Percentiles rank a stretch among this genome's conserved stretches.
Conservation (phyloP, 2,329 filamentous ascomycete species). For the Sphaceloma murrayae region DNA sequence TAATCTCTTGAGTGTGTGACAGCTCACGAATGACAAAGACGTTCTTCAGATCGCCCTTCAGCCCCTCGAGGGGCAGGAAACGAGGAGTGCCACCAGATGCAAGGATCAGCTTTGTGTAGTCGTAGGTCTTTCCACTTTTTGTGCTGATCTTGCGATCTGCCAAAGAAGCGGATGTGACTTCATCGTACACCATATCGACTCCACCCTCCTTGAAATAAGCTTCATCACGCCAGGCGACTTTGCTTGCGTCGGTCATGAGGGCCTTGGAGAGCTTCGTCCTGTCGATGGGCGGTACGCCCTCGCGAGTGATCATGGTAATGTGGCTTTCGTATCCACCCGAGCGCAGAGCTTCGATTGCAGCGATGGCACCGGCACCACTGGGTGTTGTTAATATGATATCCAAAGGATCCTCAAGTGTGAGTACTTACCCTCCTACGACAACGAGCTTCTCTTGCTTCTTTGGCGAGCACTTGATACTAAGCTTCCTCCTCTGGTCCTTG, state of each 20-base stretch:
- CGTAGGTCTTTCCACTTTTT: conserved; percentile 57
- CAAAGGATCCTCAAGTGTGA: background rate
- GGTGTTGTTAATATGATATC: conserved; percentile 12
- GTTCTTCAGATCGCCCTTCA: conserved; percentile 71
- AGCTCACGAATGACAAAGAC: conserved; percentile 76
- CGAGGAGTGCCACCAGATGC: conserved; percentile 76
- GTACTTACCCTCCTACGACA: conserved; percentile 62
- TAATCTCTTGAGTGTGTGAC: conserved; percentile 68
- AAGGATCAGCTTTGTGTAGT: conserved; percentile 82
- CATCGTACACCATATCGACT: conserved; percentile 45
- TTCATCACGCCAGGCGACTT: conserved; percentile 65
- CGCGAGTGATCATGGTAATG: conserved; percentile 74
- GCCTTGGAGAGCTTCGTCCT: conserved; percentile 94
- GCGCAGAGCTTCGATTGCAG: conserved; percentile 71
- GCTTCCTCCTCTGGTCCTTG: conserved; percentile 63
- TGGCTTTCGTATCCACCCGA: conserved; percentile 69
- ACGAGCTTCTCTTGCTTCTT: conserved; percentile 57
- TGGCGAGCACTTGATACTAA: conserved; percentile 62
- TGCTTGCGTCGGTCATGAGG: conserved; percentile 65
- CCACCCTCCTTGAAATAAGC: conserved; percentile 63
- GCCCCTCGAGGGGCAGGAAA: conserved; percentile 67
- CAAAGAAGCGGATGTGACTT: conserved; percentile 70
- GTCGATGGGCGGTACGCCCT: conserved; percentile 74
- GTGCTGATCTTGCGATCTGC: conserved; percentile 62
- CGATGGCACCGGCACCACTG: conserved; percentile 72